Evolutionary conservation across 768 basidiomycete species (phyloP).

Genomic region (Amanita phalloides): DNA sequence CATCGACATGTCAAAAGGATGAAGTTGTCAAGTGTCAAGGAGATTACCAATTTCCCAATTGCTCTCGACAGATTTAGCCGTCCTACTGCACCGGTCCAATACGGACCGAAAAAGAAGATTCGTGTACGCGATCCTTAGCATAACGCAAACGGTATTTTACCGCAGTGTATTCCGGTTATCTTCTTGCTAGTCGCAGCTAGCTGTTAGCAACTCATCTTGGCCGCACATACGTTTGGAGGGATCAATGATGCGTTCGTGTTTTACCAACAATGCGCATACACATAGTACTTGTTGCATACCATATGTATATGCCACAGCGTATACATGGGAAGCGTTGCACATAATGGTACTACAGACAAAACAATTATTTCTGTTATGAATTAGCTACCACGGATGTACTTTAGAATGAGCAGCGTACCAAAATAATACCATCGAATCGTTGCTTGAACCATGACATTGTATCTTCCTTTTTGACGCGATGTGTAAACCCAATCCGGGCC

Average conservation of each 20-base stretch:
- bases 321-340: slow-evolving; percentile 17
- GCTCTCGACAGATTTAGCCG: slow-evolving; percentile 26
- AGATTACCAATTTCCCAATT: slow-evolving; percentile 18
- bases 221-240: no score
- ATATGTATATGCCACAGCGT: slow-evolving; percentile 18
- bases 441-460: slow-evolving; percentile 99
- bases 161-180: background rate
- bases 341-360: slow-evolving; percentile 9
- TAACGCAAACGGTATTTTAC: background rate
- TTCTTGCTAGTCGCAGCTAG: background rate
- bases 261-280: background rate
- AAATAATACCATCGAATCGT: slow-evolving; percentile 95
- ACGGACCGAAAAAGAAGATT: slow-evolving; percentile 24
- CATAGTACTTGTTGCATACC: background rate
- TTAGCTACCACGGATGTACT: slow-evolving; percentile 1
- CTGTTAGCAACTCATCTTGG: background rate
- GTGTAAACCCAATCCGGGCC: slow-evolving; percentile 76
- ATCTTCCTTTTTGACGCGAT: slow-evolving; percentile 93
- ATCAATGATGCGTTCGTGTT: no score
- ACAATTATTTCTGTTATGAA: slow-evolving; percentile 21
- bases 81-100: slow-evolving; percentile 22
- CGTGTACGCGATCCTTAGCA: slow-evolving; percentile 9
- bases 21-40: slow-evolving; percentile 12
- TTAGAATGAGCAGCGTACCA: slow-evolving; percentile 38
- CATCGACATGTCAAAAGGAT: slow-evolving; percentile 9